Percentiles rank a stretch among this genome's conserved stretches.
Evolutionary conservation across 192 early-diverging fungal genomes (phyloP).

Genomic region (Dispira simplex): DNA sequence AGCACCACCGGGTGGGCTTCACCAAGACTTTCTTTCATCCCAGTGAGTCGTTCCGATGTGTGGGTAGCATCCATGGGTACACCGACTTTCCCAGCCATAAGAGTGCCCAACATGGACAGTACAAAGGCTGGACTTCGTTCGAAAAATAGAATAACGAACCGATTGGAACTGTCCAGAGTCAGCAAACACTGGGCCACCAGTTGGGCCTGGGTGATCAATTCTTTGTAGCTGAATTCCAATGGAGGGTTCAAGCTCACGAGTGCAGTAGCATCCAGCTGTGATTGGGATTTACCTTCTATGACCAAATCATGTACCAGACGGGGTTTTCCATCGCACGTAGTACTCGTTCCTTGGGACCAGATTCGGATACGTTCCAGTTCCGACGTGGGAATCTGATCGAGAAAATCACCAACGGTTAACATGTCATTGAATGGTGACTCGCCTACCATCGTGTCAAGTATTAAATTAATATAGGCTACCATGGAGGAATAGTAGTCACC

Average conservation of each 20-base stretch:
- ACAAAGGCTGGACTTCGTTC: background rate
- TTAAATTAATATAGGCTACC: background rate
- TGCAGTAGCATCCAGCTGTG: background rate
- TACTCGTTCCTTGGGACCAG: no score
- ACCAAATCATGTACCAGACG: no score
- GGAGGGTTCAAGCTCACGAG: background rate
- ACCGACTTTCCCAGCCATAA: background rate
- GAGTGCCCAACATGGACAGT: background rate
- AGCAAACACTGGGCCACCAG: background rate
- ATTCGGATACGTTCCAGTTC: no score
- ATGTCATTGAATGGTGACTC: background rate
- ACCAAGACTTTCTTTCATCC: background rate
- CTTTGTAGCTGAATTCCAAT: background rate
- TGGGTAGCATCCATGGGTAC: constrained; percentile 1
- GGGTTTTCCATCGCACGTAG: no score
- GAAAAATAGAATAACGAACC: background rate
- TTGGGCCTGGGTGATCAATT: background rate
- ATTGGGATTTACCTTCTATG: no score
- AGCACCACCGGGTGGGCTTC: no score
- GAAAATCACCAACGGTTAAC: background rate
- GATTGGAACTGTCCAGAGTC: background rate
- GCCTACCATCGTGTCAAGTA: background rate
- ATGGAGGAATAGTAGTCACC: background rate
- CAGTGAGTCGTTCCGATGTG: no score
- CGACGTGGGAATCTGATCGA: no score